Evolutionary conservation across 352 stramenopile species (phyloP), one percentile per base, ranked within the genome.

Genomic region (Globisporangium heterothallicum): DNA sequence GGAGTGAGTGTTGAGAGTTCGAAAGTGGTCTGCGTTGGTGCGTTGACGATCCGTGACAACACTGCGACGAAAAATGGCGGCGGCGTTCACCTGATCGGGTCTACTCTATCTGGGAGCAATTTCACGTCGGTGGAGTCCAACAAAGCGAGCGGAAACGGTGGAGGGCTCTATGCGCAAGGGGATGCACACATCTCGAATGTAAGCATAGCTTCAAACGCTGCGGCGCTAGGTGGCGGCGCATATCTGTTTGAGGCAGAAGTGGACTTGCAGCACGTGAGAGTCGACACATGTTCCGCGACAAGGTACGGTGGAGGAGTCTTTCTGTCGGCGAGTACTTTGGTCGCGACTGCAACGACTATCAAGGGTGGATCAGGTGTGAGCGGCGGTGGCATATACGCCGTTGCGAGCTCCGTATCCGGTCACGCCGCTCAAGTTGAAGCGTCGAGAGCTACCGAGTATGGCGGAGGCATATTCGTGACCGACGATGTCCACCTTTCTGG

Each of bases 401-500:
- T 49, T 1, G 8, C 14, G 2, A 59, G 57, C 18, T 19, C 2
- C 3, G 25, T 63, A n/a, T 34, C 38, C 9, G 57, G 57, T 0
- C 16, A 49, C 3, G n/a, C 12, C 16, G 30, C 42, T 2, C 6
- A 56, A 1, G n/a, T 56, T 2, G 22, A 45, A 1, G 22, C 26
- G 0, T 63, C 42, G 18, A 47, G 27, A 6, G 60, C 56, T 2
- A 46, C 53, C 2, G 36, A 57, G 13, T 49, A 60, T 13, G 78
- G 74, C 36, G 78, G 61, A 1, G 74, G 74, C 7, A 24, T 70
- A 0, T 78, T 60, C 32, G 42, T 52, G 2, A 38, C 49, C n/a
- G 44, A 58, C 19, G n/a, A 49, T 1, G 34, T 29, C 25, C 21
- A 45, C 13, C 25, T 58, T 16, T 7, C 24, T 59, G 42, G 44